A percentile compares a stretch with the other conserved stretches of the same genome.
These are phyloP conservation scores for Trichoderma endophyticum DNA, from an alignment of 2,329 filamentous ascomycete genomes.

Conservation along the genomic window DNA sequence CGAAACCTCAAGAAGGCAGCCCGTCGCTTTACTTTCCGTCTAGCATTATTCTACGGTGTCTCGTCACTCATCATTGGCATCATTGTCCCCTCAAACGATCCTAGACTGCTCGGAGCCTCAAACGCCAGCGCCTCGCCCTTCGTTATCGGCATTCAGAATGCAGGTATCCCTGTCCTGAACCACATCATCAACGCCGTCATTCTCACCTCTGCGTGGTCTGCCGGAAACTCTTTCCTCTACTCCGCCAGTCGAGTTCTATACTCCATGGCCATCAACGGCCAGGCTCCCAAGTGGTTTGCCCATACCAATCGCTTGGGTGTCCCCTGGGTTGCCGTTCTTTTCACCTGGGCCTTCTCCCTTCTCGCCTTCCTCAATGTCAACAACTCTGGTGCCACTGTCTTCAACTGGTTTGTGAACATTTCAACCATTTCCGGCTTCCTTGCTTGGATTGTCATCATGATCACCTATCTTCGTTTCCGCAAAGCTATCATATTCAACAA, in stretches of 20 bases:
- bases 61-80: conserved; percentile 59
- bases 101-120: conserved; percentile 56
- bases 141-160: conserved; percentile 63
- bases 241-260: conserved; percentile 68
- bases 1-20: conserved; percentile 65
- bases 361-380: conserved; percentile 69
- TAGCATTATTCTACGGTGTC: conserved; percentile 63
- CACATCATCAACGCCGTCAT: conserved; percentile 67
- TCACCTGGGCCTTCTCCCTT: conserved; percentile 57
- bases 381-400: conserved; percentile 59
- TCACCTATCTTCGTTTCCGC: conserved; percentile 59
- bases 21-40: conserved; percentile 58
- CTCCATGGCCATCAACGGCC: conserved; percentile 63
- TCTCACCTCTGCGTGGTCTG: conserved; percentile 63
- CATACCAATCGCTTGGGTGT: conserved; percentile 60
- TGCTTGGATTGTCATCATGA: conserved; percentile 57
- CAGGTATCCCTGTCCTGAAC: conserved; percentile 61
- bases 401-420: conserved; percentile 69
- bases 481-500: conserved; percentile 52
- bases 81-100: conserved; percentile 63
- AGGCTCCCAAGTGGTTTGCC: conserved; percentile 61
- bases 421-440: conserved; percentile 61
- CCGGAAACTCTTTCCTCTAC: conserved; percentile 61
- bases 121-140: conserved; percentile 59
- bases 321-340: conserved; percentile 52